These are phyloP conservation scores for Piper longum DNA, from an alignment of 164 flowering plant species.

Conservation along the genomic window DNA sequence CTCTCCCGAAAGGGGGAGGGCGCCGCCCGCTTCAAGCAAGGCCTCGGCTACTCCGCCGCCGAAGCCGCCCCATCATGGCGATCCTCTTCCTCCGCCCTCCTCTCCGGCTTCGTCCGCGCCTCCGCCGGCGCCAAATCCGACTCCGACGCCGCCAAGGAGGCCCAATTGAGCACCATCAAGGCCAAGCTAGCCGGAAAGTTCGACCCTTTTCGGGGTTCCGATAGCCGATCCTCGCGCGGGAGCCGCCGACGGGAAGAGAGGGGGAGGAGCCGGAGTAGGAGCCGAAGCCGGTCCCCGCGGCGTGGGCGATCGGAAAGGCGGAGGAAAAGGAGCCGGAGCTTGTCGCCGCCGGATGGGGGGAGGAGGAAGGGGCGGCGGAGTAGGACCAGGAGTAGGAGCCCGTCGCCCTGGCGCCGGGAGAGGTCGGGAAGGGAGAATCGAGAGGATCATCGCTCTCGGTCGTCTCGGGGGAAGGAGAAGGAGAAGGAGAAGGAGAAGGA, in stretches of 20 bases:
- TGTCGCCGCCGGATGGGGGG: conserved; percentile 2
- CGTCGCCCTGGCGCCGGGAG: conserved; percentile 13
- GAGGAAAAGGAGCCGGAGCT: conserved; percentile 10
- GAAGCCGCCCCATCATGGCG: conserved; percentile 10
- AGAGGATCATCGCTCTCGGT: conserved; percentile 5
- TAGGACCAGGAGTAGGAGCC: conserved; percentile 27
- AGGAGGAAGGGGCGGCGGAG: conserved; percentile 12
- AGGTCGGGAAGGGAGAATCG: conserved; percentile 17
- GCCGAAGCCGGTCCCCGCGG: conserved; percentile 5
- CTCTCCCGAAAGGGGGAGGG: conserved; percentile 78
- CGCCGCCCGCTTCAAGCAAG: conserved; percentile 89
- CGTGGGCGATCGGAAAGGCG: conserved; percentile 2
- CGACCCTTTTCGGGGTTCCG: neutral
- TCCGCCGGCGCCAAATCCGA: conserved; percentile 43
- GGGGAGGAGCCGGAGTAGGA: conserved; percentile 12
- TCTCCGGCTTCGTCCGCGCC: conserved; percentile 56
- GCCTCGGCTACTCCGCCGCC: conserved; percentile 63
- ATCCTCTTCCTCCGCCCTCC: conserved; percentile 40
- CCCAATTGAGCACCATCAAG: conserved; percentile 44
- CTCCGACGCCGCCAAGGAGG: conserved; percentile 15
- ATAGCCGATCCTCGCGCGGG: conserved; percentile 4
- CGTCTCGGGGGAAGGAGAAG: neutral
- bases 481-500: no score
- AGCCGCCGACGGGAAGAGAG: conserved; percentile 2
- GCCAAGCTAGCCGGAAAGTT: conserved; percentile 57